Percentiles rank a stretch among this genome's conserved stretches.
phyloP scores from a whole-genome alignment of 2,329 filamentous ascomycete species.

The Sclerotinia nivalis region DNA sequence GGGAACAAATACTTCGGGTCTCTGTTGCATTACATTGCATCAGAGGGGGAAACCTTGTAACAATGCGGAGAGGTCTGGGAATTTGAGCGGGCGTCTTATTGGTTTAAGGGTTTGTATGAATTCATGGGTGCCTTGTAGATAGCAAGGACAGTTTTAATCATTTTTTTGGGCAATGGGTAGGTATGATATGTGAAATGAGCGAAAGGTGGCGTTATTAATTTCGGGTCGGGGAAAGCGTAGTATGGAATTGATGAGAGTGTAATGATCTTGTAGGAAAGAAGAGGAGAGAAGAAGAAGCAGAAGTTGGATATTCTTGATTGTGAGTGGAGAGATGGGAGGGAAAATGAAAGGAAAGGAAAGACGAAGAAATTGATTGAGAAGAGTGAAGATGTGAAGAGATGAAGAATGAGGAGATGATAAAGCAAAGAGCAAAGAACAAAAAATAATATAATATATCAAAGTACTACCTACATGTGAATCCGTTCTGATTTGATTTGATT shows the following conservation, averaged over 20 bases:
- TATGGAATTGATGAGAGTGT: not conserved
- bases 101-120: slow-evolving; percentile 17
- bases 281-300: not conserved
- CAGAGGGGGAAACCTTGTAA: not conserved
- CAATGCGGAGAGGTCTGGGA: slow-evolving; percentile 7
- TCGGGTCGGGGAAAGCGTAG: not conserved
- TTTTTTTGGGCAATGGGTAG: not conserved
- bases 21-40: not conserved
- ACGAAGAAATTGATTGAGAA: not conserved
- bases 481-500: not conserved
- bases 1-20: not conserved
- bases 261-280: not conserved
- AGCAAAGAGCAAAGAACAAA: not conserved
- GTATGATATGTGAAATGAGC: not conserved
- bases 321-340: not conserved
- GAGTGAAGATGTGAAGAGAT: not conserved
- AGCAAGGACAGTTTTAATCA: not conserved
- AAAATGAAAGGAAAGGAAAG: too few species aligned
- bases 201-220: not conserved
- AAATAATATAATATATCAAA: not conserved
- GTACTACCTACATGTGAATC: not conserved
- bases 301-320: not conserved
- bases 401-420: not conserved
- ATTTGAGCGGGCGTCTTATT: slow-evolving; percentile 23
- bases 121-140: not conserved